Evolutionary conservation across 1,139 yeast genomes (phyloP), one percentile per base, ranked within the genome.

Genomic region (Lodderomyces parapsilosis): DNA sequence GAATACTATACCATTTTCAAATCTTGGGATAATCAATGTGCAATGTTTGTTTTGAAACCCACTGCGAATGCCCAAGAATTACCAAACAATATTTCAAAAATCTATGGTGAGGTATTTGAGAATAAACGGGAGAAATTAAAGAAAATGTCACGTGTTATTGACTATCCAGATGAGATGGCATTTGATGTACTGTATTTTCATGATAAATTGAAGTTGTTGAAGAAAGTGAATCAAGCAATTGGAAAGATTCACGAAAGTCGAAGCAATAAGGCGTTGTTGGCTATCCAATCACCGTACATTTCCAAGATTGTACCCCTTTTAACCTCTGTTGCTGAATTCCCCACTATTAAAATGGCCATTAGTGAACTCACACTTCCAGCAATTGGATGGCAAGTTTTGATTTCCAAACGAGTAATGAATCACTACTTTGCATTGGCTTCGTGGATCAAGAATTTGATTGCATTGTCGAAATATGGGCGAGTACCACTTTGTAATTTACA

Each of bases 401-500:
- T 88, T n/a, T 69, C 83, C 37, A 84, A 82, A 51, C 71, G 90
- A 47, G 67, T 88, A 3, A 72, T 85, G 37, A 83, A 81, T 53
- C 91, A 87, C 51, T 83, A 81, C 58, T 71, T 93, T 43, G 81
- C 87, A 0, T 67, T 90, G 38, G 86, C 94, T 0, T 71, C 84
- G 1, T 86, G 96, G 89, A 60, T 91, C 22, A 71, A 75, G 28
- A 85, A 86, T 54, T 68, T 90, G 61, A 74, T 82, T 31, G 68
- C 80, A 0, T 63, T 89, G 43, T 75, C 98, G 0, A 75, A 77
- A 45, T 88, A 86, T 56, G 81, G 94, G 35, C 82, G 84, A 43
- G 77, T 93, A 39, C 99, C 99, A 1, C 59, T 93, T 35, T 89
- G 98, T 60, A 93, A 93, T 57, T 65, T 93, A 50, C 83, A 81